Evolutionary conservation across 2,329 filamentous ascomycete species (phyloP).

Genomic region (Microdochium trichocladiopsis): DNA sequence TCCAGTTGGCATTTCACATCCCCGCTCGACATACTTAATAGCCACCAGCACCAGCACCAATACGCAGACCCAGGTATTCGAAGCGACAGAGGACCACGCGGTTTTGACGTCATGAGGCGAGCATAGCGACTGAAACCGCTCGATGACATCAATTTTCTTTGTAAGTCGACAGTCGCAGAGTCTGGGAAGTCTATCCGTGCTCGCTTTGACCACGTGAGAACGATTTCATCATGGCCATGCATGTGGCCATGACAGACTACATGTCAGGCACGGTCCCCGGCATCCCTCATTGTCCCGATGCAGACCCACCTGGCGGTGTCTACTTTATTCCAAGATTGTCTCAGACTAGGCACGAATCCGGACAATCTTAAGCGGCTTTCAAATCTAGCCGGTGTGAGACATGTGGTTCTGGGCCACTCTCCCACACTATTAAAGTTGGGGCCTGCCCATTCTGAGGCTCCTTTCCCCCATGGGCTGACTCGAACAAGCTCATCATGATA

Average conservation of each 20-base stretch:
- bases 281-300: not conserved
- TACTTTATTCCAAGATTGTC: not conserved
- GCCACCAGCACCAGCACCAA: too few relatives aligned
- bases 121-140: not conserved
- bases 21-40: too few relatives aligned
- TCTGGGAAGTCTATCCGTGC: not conserved
- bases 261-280: not conserved
- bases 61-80: too few relatives aligned
- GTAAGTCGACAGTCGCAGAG: not conserved
- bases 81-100: not conserved
- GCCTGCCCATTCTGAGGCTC: not conserved
- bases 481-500: not conserved
- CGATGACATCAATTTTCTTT: not conserved
- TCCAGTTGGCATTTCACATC: not conserved
- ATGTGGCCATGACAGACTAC: not conserved
- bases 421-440: not conserved
- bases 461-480: not conserved
- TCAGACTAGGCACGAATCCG: not conserved
- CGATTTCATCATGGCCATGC: not conserved
- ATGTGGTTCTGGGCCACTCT: not conserved
- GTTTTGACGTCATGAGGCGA: not conserved
- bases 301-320: not conserved
- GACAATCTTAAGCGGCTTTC: not conserved
- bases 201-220: not conserved
- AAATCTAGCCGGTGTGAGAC: not conserved